Conservation (phyloP, 2,329 filamentous ascomycete genomes). For the Macrophomina phaseolina region DNA sequence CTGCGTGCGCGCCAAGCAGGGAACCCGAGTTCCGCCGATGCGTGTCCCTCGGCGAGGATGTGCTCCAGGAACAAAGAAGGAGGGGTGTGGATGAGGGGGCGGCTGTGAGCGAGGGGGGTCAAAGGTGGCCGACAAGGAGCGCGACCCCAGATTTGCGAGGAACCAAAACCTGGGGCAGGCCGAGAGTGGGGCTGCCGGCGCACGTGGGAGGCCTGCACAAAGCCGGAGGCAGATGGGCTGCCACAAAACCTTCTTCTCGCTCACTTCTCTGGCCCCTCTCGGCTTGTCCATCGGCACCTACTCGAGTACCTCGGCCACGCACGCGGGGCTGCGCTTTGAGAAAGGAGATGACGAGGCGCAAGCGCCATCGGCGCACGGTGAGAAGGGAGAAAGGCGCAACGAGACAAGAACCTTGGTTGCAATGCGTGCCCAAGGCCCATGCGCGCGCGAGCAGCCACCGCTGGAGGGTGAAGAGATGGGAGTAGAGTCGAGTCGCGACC, state of each 20-base stretch:
- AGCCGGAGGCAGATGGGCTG: neutral
- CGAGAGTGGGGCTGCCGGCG: slow-evolving; percentile 4
- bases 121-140: slow-evolving; percentile 4
- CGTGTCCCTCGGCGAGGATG: neutral
- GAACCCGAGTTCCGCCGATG: slow-evolving; percentile 8
- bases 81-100: neutral
- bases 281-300: slow-evolving; percentile 7
- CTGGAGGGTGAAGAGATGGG: neutral
- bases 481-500: neutral
- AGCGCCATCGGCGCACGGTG: slow-evolving; percentile 7
- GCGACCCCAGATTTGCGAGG: slow-evolving; percentile 22
- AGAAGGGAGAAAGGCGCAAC: neutral
- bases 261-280: neutral
- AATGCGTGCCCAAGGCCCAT: slow-evolving; percentile 13
- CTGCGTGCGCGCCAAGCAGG: slow-evolving; percentile 6
- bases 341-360: neutral
- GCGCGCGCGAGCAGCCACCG: slow-evolving; percentile 8
- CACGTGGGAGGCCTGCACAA: slow-evolving; percentile 21
- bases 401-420: slow-evolving; percentile 13
- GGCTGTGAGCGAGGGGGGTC: neutral
- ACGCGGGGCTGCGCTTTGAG: neutral
- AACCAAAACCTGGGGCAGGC: slow-evolving; percentile 9
- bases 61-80: neutral
- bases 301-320: slow-evolving; percentile 1
- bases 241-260: slow-evolving; percentile 12